Evolutionary conservation across 257 asterid genomes (phyloP), one percentile per base, ranked within the genome.

Genomic region (Sherardia arvensis): DNA sequence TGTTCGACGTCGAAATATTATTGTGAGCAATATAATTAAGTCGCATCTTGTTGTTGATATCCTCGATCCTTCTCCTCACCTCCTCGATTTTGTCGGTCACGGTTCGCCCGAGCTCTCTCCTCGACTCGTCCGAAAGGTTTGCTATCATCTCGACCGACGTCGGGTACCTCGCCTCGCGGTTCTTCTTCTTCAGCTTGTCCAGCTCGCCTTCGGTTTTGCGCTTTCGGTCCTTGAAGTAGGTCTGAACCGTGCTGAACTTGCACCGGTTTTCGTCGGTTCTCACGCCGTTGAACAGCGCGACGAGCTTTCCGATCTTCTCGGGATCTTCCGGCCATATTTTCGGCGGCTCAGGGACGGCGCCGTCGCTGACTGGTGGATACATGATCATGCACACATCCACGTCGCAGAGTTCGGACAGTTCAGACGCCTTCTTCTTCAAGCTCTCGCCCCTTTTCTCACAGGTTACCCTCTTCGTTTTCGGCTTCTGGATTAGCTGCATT

Each of bases 361-460:
- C 51, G 30, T 30, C 63, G 9, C 12, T 6, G 56, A 0, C 27
- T 40, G 26, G 56, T 7, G 27, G 14, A 28, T 23, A 67, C 26
- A 43, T 32, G 23, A 67, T 58, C 65, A 67, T n/a, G 43, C 71
- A 23, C 0, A 67, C 53, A 7, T 58, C 29, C 10, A 43, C 49
- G 18, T 27, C 71, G 23, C 71, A 67, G 0, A 67, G 71, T 0
- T 29, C 43, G 2, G 71, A 58, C n/a, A 67, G 20, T 28, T 67
- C 71, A 4, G 59, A 14, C 7, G 57, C 58, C 66, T 58, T 67
- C 20, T 67, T 67, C 71, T 26, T 56, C 65, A 67, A 23, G 8
- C 59, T 34, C 8, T 23, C 28, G 3, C 56, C 30, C 30, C 71
- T 45, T 47, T 58, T 67, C 40, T 67, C 45, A 1, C 47, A 58